phyloP scores from a whole-genome alignment of 2,329 filamentous ascomycete genomes.

The Diaporthe helianthi region DNA sequence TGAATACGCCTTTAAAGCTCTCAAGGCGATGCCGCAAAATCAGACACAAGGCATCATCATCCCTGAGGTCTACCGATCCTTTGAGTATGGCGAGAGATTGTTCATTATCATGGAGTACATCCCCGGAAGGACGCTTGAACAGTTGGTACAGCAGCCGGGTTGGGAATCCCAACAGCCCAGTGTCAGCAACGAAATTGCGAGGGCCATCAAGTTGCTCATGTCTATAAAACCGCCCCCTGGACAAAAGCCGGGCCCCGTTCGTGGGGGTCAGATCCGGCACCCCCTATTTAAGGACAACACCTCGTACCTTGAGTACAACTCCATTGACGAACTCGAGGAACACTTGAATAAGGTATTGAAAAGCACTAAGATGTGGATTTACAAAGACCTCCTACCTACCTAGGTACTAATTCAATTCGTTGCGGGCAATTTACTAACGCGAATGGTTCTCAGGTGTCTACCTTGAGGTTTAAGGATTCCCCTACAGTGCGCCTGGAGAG shows the following conservation, averaged over 20 bases:
- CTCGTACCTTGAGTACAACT: background rate
- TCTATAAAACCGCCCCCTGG: conserved; percentile 21
- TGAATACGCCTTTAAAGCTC: background rate
- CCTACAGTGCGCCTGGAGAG: background rate
- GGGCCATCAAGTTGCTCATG: conserved; percentile 8
- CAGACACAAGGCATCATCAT: background rate
- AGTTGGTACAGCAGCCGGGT: background rate
- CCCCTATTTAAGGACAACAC: conserved; percentile 5
- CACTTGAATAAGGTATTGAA: background rate
- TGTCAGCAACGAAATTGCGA: background rate
- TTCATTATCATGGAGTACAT: conserved; percentile 13
- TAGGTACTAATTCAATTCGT: background rate
- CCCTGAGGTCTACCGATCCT: conserved; percentile 9
- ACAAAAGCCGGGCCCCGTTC: background rate
- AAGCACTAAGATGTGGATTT: background rate
- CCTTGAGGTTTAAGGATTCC: background rate
- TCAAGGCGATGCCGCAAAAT: background rate
- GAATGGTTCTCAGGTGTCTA: background rate
- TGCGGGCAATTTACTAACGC: background rate
- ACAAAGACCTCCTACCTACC: background rate
- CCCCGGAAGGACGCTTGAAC: background rate
- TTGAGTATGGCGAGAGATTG: background rate
- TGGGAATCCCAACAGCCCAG: background rate
- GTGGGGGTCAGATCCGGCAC: conserved; percentile 10
- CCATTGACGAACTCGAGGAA: background rate